These are phyloP conservation scores for Eucalyptus pauciflora DNA, from an alignment of 345 rosid genomes.

Conservation along the genomic window DNA sequence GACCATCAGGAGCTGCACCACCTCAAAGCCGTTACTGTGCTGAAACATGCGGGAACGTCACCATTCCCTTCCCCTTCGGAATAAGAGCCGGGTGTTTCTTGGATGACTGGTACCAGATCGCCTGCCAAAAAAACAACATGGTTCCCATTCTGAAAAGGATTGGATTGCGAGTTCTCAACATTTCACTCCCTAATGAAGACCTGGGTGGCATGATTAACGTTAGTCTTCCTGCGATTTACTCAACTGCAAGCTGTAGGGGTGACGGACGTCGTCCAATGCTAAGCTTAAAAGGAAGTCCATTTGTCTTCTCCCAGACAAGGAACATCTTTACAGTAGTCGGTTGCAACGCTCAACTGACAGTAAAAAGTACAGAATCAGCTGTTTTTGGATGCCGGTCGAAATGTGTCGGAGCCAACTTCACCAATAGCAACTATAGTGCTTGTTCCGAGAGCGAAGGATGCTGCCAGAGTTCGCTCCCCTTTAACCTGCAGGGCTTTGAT, in stretches of 20 bases:
- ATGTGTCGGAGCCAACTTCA: not conserved
- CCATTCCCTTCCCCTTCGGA: not conserved
- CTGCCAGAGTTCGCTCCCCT: not conserved
- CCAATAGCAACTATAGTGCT: accelerated
- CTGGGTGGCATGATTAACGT: not conserved
- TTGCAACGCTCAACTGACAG: not conserved
- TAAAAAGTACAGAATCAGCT: not conserved
- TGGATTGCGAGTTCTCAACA: not conserved
- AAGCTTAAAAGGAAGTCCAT: not conserved
- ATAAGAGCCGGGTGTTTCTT: not conserved
- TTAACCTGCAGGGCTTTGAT: not conserved
- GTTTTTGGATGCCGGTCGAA: not conserved
- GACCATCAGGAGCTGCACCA: no score
- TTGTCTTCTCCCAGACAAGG: not conserved
- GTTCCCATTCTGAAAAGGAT: not conserved
- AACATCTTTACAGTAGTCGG: not conserved
- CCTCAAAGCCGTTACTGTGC: not conserved
- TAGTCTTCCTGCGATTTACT: not conserved
- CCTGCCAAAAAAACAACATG: not conserved
- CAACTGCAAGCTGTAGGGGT: not conserved
- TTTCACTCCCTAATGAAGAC: not conserved
- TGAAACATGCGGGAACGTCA: not conserved
- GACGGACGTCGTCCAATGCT: no score
- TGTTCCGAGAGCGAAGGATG: not conserved
- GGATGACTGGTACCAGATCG: not conserved